Base-by-base conservation (phyloP, 345 rosid genomes). In the Murraya paniculata region DNA sequence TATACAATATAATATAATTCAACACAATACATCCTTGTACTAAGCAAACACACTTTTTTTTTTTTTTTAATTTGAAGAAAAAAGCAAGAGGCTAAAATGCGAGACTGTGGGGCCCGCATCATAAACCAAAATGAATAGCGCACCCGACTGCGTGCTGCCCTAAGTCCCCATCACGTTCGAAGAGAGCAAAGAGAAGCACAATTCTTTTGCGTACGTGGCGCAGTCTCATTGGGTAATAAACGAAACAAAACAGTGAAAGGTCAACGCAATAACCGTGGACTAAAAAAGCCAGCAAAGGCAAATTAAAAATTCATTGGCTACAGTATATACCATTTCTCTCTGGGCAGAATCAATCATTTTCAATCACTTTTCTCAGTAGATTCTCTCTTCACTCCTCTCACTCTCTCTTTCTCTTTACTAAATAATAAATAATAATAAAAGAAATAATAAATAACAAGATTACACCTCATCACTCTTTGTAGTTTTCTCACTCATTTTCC, bases 321-420 rank as follows among this genome's bases (percentile, higher is more conserved):
- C 70, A 72, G 65, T 14, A 24, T 57, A 13, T 73, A 48, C 60
- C 36, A 11, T 16, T 28, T 71, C 64, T 56, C 53, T 28, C 25
- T 68, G 35, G 65, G 21, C 76, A 55, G 57, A 75, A 80, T 69
- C 86, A 68, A 81, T 84, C 86, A 71, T 80, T 84, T 78, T 81
- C 84, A 81, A 74, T 78, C 77, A 50, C 77, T 80, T 81, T 77
- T 82, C 74, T 78, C 77, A 61, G 62, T 73, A 73, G 85, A 79
- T 83, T 83, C 83, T 72, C 65, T 48, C 69, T 35, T 68, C 64
- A 25, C 59, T 13, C 31, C 50, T 1, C 18, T 13, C 18, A 10
- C 50, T 11, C 18, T 11, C 16, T 36, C 10, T 19, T 74, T 31
- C 66, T 58, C 53, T 76, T 68, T 24, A 50, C 57, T 45, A 41